These are phyloP conservation scores for Saccharomycopsis lassenensis DNA, from an alignment of 805 yeast species.

Conservation along the genomic window DNA sequence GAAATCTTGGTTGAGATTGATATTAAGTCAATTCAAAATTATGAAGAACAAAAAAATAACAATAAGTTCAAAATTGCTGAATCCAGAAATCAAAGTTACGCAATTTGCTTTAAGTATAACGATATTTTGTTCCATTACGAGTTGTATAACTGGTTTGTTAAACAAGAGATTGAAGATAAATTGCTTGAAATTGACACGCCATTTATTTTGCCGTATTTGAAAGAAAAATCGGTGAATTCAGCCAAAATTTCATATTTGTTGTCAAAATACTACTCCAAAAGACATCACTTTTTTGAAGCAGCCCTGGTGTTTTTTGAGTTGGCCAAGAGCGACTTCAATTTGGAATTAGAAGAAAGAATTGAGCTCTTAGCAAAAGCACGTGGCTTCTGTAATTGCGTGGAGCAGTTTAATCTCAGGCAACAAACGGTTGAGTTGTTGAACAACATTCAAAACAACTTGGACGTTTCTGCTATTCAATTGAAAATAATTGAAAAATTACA, in stretches of 20 bases:
- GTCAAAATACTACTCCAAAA: slow-evolving; percentile 83
- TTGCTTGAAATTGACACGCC: slow-evolving; percentile 74
- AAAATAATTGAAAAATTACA: slow-evolving; percentile 34
- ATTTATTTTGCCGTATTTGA: slow-evolving; percentile 65
- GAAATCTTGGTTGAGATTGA: slow-evolving; percentile 65
- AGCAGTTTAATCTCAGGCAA: slow-evolving; percentile 68
- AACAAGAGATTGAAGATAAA: slow-evolving; percentile 65
- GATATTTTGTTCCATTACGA: slow-evolving; percentile 88
- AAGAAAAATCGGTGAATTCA: slow-evolving; percentile 51
- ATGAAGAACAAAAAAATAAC: slow-evolving; percentile 25
- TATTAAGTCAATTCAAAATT: slow-evolving; percentile 36
- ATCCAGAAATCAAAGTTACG: slow-evolving; percentile 57
- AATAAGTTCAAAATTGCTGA: slow-evolving; percentile 33
- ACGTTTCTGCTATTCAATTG: slow-evolving; percentile 77
- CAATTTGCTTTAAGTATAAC: slow-evolving; percentile 56
- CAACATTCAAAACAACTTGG: slow-evolving; percentile 67
- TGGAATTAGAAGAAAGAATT: slow-evolving; percentile 62
- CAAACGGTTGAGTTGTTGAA: slow-evolving; percentile 61
- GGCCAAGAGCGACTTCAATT: slow-evolving; percentile 61
- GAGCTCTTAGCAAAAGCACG: slow-evolving; percentile 86
- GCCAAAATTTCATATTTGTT: slow-evolving; percentile 69
- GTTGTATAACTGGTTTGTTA: slow-evolving; percentile 84
- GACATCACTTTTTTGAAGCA: slow-evolving; percentile 71
- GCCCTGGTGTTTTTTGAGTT: slow-evolving; percentile 68
- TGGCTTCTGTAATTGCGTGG: slow-evolving; percentile 80